Base-by-base conservation (phyloP, 2,329 filamentous ascomycete species). In the Bipolaris zeicola region DNA sequence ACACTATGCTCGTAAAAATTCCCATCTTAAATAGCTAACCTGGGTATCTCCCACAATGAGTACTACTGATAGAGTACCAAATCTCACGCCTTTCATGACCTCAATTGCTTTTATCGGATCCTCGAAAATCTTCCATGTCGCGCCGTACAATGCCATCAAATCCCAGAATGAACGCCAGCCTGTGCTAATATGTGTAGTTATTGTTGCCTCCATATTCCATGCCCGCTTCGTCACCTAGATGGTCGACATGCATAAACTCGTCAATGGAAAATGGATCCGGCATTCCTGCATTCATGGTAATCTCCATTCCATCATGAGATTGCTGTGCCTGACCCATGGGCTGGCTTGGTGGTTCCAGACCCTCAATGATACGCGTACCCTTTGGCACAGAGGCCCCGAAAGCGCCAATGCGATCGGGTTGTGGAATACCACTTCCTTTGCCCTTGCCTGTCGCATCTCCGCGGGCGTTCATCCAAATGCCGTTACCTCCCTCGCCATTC, bases 401-500 rank as follows among this genome's bases (percentile, higher is more conserved):
- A 0, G 81, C 81, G n/a, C 73, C 72, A 3, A 74, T 54, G 14
- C 80, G 67, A 14, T 73, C 69, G 3, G 69, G 64, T 43, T 67
- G 66, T 5, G 69, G 55, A 2, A 68, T 62, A 13, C 77, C 76
- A 1, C 63, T 52, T 6, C 61, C 63, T 31, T 65, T 65, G 20
- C 63, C 61, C 7, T 65, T 43, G 5, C 66, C 62, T 10, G 67
- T 69, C 3, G 71, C 71, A 31, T 82, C 80, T 16, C 78, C 76
- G 31, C 80, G 74, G 0, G 75, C 72, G 60, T 83, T 83, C 77
- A 83, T 80, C 72, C 75, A 80, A 6, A 76, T 68, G 14, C 78
- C 75, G 53, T 82, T 80, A 2, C 70, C 71, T 6, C 78, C 73
- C 26, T 76, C 73, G 22, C 78, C 78, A 16, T 74, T 69, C 28